phyloP scores from a whole-genome alignment of 345 rosid genomes.

The Syzygium jambos region DNA sequence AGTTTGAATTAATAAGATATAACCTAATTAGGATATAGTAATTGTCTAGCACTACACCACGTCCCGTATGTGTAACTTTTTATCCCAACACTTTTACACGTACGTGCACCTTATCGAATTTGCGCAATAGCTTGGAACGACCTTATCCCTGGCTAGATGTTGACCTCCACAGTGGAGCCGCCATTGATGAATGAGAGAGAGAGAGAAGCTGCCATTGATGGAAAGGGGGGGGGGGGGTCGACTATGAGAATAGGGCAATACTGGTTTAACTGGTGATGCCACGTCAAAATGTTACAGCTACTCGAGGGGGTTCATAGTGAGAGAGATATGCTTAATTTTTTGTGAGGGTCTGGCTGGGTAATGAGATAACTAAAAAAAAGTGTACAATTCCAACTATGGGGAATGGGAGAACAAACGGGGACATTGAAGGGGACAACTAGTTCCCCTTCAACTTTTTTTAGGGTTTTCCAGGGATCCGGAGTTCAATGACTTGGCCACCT shows the following conservation, averaged over 20 bases:
- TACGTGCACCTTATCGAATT: neutral
- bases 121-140: neutral
- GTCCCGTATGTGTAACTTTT: neutral
- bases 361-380: neutral
- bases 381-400: neutral
- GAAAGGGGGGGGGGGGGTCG: neutral
- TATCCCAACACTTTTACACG: neutral
- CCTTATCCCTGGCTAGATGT: neutral
- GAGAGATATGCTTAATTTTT: neutral
- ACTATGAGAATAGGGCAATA: neutral
- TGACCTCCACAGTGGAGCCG: neutral
- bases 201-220: neutral
- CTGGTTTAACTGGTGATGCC: neutral
- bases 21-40: neutral
- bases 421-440: neutral
- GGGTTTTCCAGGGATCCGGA: neutral
- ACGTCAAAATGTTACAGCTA: neutral
- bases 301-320: neutral
- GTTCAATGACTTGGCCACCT: neutral
- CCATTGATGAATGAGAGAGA: neutral
- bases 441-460: neutral
- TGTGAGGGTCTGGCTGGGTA: neutral
- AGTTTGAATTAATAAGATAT: neutral
- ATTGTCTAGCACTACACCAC: neutral
- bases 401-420: neutral